Evolutionary conservation across 495 filamentous ascomycete genomes (phyloP), one percentile per base, ranked within the genome.

Genomic region (Lophiostoma macrostomum): DNA sequence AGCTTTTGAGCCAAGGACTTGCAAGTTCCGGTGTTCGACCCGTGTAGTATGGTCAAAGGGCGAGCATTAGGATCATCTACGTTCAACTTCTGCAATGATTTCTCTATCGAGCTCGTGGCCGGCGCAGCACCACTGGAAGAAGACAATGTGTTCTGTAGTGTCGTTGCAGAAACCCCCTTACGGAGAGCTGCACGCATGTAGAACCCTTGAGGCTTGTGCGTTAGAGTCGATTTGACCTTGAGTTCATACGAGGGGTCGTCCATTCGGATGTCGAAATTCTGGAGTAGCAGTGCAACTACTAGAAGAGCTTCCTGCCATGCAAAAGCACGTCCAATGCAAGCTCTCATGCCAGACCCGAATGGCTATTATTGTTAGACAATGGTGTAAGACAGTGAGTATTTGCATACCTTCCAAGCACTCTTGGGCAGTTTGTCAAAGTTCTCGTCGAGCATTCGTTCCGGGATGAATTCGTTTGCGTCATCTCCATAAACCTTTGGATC

Each of bases 21-120:
- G 61, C 85, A 88, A n/a, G 85, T 88, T 3, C 85, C 85, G 1
- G 79, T 80, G 52, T 88, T 87, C n/a, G 81, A 84, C 16, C 84
- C 85, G 51, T 80, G 87, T 30, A 81, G 75, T 13, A 88, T 79
- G 29, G 75, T 78, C 64, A 88, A 75, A 0, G 67, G 72, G 48
- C 73, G 75, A 6, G 69, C 60, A n/a, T 51, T 54, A 2, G 47
- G 63, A 19, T 44, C 25, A 24, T 37, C 8, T 4, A 1, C 11
- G 4, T n/a, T n/a, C n/a, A n/a, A 14, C 12, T 16, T 45, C 20
- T 10, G 16, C 27, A 23, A 27, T 11, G 23, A 19, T 16, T 45
- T 43, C 23, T 32, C 19, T 4, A 11, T 19, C 19, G n/a, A 8
- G 1, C 3, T 40, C 12, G 22, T 16, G 5, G 20, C 41, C 14